Evolutionary conservation across 768 basidiomycete species (phyloP).

Genomic region (Psilocybe cubensis): DNA sequence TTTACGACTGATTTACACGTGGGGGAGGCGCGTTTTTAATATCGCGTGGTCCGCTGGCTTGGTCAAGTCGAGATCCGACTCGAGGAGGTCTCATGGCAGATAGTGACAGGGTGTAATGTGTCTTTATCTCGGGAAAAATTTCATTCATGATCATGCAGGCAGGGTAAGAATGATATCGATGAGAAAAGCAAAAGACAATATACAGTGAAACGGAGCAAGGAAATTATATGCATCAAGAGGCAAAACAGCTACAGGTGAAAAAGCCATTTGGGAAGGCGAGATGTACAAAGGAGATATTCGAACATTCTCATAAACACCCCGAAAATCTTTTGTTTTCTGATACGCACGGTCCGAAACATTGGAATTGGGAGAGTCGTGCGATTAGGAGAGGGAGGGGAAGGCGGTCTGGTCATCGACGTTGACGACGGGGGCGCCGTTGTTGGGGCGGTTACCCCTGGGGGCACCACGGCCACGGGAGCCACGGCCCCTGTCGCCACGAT

Average conservation of each 20-base stretch:
- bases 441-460: slow-evolving; percentile 47
- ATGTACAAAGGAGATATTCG: slow-evolving; percentile 22
- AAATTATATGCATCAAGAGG: slow-evolving; percentile 23
- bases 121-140: slow-evolving; percentile 25
- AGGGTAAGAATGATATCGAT: slow-evolving; percentile 21
- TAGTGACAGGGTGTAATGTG: slow-evolving; percentile 12
- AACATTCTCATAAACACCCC: slow-evolving; percentile 20
- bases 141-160: slow-evolving; percentile 27
- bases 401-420: slow-evolving; percentile 84
- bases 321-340: slow-evolving; percentile 16
- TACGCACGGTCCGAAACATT: slow-evolving; percentile 2
- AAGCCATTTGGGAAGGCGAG: slow-evolving; percentile 16
- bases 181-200: slow-evolving; percentile 25
- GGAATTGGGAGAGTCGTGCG: background rate
- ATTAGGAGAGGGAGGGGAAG: slow-evolving; percentile 83
- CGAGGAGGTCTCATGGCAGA: background rate
- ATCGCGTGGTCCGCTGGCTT: slow-evolving; percentile 11
- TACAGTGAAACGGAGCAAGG: slow-evolving; percentile 15
- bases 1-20: slow-evolving; percentile 23
- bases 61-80: slow-evolving; percentile 5
- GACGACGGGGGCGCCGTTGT: slow-evolving; percentile 45
- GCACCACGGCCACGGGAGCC: slow-evolving; percentile 50
- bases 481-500: slow-evolving; percentile 38
- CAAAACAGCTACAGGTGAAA: slow-evolving; percentile 1
- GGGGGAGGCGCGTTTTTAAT: slow-evolving; percentile 24